phyloP scores from a whole-genome alignment of 176 grass and related monocot species.

The Microstegium vimineum region DNA sequence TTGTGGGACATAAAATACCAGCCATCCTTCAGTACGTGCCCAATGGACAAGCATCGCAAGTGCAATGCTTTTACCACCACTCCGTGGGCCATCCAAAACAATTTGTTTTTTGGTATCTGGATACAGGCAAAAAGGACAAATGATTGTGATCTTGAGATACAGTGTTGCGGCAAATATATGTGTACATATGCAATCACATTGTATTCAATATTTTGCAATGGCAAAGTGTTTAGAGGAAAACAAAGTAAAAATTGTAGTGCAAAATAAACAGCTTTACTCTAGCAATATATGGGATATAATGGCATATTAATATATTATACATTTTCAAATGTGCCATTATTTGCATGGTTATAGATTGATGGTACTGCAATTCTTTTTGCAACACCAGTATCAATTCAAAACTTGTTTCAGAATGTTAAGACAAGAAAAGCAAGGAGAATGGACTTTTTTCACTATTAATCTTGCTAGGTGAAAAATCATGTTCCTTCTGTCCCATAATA shows the following conservation, averaged over 20 bases:
- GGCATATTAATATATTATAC: background rate
- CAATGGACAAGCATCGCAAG: slow-evolving; percentile 98
- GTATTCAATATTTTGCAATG: background rate
- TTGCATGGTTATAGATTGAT: background rate
- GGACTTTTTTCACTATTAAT: background rate
- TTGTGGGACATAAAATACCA: slow-evolving; percentile 94
- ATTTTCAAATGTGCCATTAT: background rate
- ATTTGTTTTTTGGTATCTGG: slow-evolving; percentile 82
- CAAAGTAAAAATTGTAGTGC: background rate
- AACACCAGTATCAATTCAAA: slow-evolving; percentile 2
- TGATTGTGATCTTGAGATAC: background rate
- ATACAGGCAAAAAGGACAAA: slow-evolving; percentile 1
- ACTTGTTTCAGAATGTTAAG: background rate
- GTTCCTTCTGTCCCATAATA: background rate
- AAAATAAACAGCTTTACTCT: slow-evolving; percentile 12
- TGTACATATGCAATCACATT: background rate
- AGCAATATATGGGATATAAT: background rate
- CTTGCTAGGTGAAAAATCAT: background rate
- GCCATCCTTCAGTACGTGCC: slow-evolving; percentile 93
- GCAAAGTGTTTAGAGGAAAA: background rate
- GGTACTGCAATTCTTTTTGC: background rate
- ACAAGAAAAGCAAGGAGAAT: background rate
- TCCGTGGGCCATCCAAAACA: slow-evolving; percentile 84
- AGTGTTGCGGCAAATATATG: background rate
- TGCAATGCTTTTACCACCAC: slow-evolving; percentile 86